Conservation (phyloP, 1,284 basidiomycete genomes). For the Leccinum fuscescens region DNA sequence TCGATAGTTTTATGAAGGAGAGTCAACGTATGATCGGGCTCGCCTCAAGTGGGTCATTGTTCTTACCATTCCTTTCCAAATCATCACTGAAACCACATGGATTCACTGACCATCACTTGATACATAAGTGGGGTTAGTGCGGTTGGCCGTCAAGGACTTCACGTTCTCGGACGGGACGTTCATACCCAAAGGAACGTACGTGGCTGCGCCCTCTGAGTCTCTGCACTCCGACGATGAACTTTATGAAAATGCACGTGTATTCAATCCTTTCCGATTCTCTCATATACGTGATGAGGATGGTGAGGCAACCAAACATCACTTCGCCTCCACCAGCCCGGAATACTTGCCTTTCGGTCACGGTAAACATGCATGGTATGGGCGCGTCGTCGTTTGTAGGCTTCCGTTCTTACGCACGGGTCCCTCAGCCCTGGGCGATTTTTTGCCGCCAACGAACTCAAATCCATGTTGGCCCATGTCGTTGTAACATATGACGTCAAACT, state of each 20-base stretch:
- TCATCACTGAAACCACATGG: too few species aligned
- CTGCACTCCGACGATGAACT: slow-evolving; percentile 29
- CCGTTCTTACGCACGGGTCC: not conserved
- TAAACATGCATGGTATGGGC: slow-evolving; percentile 10
- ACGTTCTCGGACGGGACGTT: slow-evolving; percentile 43
- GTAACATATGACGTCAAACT: slow-evolving; percentile 11
- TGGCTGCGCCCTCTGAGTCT: slow-evolving; percentile 26
- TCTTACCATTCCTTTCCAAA: not conserved
- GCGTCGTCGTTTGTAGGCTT: not conserved
- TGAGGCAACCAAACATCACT: slow-evolving; percentile 1
- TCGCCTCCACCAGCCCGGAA: slow-evolving; percentile 7
- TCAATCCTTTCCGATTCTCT: slow-evolving; percentile 37
- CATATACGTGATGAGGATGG: not conserved
- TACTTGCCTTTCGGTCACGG: slow-evolving; percentile 1
- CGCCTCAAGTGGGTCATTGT: not conserved
- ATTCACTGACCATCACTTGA: not conserved
- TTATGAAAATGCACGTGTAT: slow-evolving; percentile 29
- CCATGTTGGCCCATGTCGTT: slow-evolving; percentile 14
- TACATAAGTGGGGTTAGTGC: not conserved
- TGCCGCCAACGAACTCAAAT: slow-evolving; percentile 9
- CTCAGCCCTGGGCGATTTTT: slow-evolving; percentile 14
- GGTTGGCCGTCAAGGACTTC: slow-evolving; percentile 27
- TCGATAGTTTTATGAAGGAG: slow-evolving; percentile 49
- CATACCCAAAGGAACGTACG: slow-evolving; percentile 37
- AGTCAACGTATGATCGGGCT: slow-evolving; percentile 34